Base-by-base conservation (phyloP, 202 grass and related monocot species). In the Saccharum hybrid region DNA sequence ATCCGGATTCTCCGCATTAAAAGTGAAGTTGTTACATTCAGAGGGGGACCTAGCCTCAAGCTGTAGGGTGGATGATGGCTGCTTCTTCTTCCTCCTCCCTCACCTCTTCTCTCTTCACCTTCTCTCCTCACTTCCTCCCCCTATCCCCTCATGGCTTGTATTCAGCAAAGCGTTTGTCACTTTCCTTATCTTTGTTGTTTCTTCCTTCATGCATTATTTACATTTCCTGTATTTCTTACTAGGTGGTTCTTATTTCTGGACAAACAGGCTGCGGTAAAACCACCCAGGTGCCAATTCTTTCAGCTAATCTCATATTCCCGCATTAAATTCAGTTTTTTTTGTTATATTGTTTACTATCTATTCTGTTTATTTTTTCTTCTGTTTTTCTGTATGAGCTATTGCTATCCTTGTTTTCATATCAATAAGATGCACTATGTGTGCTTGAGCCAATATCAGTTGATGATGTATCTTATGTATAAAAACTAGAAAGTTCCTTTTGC, bases 221-320 rank as follows among this genome's bases (percentile, higher is more conserved):
- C 33, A 36, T 67, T 63, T 31, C 41, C 81, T 87, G 19, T 86
- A 49, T 87, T 77, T 81, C 46, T 78, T 83, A 51, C 34, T 85
- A 98, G 96, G 96, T 96, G 67, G 93, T 98, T 81, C 93, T 98
- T 81, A 98, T 98, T 83, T 96, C 96, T 87, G 96, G 96, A 75
- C 89, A 96, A 90, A 96, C 96, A 72, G 96, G 96, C 42, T 98
- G 96, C 10, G 96, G 96, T 90, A 98, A 98, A 98, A 98, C 96
- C 46, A 98, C 96, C 36, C 96, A 98, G 96, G 96, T 98, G 31
- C 54, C 8, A 60, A 57, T 80, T 72, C 74, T 87, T 83, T 42
- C 40, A 45, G 54, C 43, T 19, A 66, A 33, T 66, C 28, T 73
- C 19, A 30, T 38, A 52, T 71, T 86, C 43, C 11, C 59, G 13